Conservation (phyloP, 805 yeast genomes). For the Candida ulmi region DNA sequence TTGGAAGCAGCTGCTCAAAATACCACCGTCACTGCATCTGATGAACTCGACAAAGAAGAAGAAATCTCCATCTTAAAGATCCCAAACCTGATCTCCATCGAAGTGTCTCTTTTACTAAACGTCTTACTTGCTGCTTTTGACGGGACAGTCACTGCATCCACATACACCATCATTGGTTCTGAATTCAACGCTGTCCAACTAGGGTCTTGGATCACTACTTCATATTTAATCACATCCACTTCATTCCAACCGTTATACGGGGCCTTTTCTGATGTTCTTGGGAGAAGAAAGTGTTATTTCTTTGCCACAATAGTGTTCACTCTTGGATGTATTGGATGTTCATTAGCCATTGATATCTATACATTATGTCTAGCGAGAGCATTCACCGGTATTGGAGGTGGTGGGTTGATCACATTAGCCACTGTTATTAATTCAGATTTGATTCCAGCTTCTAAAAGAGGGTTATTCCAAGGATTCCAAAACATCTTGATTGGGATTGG, state of each 20-base stretch:
- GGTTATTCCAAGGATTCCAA: conserved; percentile 36
- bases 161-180: conserved; percentile 41
- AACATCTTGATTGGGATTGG: conserved; percentile 32
- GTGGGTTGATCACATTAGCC: conserved; percentile 32
- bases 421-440: conserved; percentile 36
- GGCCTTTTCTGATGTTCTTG: conserved; percentile 33
- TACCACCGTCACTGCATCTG: neutral
- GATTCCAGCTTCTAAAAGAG: conserved; percentile 30
- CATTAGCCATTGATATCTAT: conserved; percentile 24
- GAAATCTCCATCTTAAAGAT: conserved; percentile 13
- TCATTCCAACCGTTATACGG: conserved; percentile 39
- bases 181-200: conserved; percentile 30
- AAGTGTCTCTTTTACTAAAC: conserved; percentile 28
- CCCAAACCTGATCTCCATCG: conserved; percentile 27
- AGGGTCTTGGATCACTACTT: conserved; percentile 38
- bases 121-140: conserved; percentile 44
- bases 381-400: conserved; percentile 37
- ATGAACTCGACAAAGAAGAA: conserved; percentile 4
- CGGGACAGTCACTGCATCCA: conserved; percentile 43
- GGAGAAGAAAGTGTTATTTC: conserved; percentile 29
- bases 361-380: conserved; percentile 30
- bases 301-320: conserved; percentile 30
- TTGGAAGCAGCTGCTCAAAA: neutral
- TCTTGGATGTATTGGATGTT: conserved; percentile 33
- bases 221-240: conserved; percentile 34